Evolutionary conservation across 225 moss, liverwort and hornwort species (phyloP), one percentile per base, ranked within the genome.

Genomic region (Thuidium tamariscinum): DNA sequence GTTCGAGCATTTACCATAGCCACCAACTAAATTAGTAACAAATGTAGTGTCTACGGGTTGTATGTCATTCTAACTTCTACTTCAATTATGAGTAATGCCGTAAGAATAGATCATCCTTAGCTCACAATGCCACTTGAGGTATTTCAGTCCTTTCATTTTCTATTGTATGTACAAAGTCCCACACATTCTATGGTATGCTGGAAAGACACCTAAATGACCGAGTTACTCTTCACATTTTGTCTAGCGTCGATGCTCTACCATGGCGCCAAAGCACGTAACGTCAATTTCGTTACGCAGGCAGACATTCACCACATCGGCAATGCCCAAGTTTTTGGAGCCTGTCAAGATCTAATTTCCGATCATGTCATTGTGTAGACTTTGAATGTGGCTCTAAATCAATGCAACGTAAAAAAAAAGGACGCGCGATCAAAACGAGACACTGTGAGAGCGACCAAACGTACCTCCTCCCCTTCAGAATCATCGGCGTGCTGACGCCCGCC

Each of bases 401-500:
- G 39, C 54, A 9, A 41, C 5, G 14, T 20, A 29, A 54, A 18
- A 26, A 39, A n/a, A 57, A 77, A 8, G 11, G 29, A 19, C 18
- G 57, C 29, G 79, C 13, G 32, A 42, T 79, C 44, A 12, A 19
- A 79, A 20, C 8, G 8, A 54, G 71, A 44, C 63, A 62, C 14
- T 19, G 39, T n/a, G 34, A 60, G 49, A 70, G 23, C 27, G 66
- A 67, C 25, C 10, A n/a, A 5, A 44, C 4, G 67, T 55, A 90
- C 90, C 87, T 87, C 90, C 6, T 87, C 88, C 30, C 49, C 85
- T 15, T 84, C 86, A 16, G 81, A 85, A 60, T 86, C 88, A 18
- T 73, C 77, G 26, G 12, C 84, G 2, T n/a, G 29, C 41, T 60
- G 72, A 17, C 57, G 87, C 7, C 74, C 57, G 15, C 78, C 88